Evolutionary conservation across 2,329 filamentous ascomycete genomes (phyloP).

Genomic region (Alternaria atra): DNA sequence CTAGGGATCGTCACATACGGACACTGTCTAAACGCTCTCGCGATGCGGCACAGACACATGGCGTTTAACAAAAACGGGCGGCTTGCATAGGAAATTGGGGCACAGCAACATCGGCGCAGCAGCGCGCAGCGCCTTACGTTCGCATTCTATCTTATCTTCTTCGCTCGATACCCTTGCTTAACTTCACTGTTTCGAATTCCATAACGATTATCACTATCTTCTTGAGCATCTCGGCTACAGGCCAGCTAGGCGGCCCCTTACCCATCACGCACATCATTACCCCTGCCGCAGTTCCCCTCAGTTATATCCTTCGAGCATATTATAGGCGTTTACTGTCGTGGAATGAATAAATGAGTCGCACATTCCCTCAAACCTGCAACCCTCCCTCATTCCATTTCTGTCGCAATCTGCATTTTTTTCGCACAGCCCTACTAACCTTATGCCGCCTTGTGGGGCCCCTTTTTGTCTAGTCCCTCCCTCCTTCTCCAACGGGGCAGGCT

Average conservation of each 20-base stretch:
- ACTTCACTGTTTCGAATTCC: conserved; percentile 6
- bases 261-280: background rate
- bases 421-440: background rate
- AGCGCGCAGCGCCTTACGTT: conserved; percentile 3
- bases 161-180: conserved; percentile 21
- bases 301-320: background rate
- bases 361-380: background rate
- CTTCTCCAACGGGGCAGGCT: conserved; percentile 8
- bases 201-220: background rate
- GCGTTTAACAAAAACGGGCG: conserved; percentile 9
- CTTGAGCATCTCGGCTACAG: background rate
- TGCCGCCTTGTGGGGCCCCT: conserved; percentile 8
- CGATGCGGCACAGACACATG: conserved; percentile 12
- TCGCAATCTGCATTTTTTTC: conserved; percentile 1
- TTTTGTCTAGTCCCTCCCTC: conserved; percentile 3
- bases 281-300: background rate
- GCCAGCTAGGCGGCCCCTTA: conserved; percentile 1
- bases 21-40: background rate
- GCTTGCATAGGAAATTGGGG: conserved; percentile 10
- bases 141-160: conserved; percentile 5
- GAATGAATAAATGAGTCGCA: background rate
- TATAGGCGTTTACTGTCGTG: background rate
- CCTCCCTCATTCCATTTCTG: background rate
- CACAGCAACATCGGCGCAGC: conserved; percentile 4
- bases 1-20: conserved; percentile 4